Base-by-base conservation (phyloP, 805 yeast genomes). In the Candida silvatica region DNA sequence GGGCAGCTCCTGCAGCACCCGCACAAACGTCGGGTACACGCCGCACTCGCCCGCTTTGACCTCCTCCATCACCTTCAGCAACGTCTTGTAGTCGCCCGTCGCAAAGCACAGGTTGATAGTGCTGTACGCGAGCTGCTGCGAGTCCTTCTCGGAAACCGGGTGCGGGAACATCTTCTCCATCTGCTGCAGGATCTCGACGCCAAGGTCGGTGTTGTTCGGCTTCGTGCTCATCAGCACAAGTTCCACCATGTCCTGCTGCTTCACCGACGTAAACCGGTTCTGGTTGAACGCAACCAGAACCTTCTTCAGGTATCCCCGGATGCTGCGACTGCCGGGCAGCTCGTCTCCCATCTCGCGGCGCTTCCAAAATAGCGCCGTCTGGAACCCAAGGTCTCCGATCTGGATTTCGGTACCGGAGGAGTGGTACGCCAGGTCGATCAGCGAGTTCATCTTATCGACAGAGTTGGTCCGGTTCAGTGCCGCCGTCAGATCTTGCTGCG, bases 281-380 rank as follows among this genome's bases (percentile, higher is more conserved):
- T n/a, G 6, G 5, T 33, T 27, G 7, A 27, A 15, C 14, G 19
- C 15, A n/a, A 18, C 12, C 8, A 32, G 15, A 6, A 36, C 20
- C 23, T 37, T 37, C 9, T 34, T 22, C 17, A 37, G 30, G 28
- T 38, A 40, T 16, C 20, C 29, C 12, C 30, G 26, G 6, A 39
- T 27, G 19, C 40, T 37, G 8, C 38, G 31, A 19, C 27, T 27
- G 5, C 33, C 36, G 4, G 41, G 36, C 22, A 39, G 34, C 20
- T 31, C 20, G 6, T 37, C 36, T 14, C 39, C 41, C 19, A 44
- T 36, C 16, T 28, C 22, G n/a, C 47, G 35, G 15, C 41, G 47
- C 32, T 46, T 52, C 45, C 47, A 47, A 35, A 45, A 46, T 5
- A 47, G 28, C 15, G 45, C 43, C 12, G 44, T 29, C 27, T 43